A percentile compares a stretch with the other conserved stretches of the same genome.
These are phyloP conservation scores for Nannizzia gypsea DNA, from an alignment of 2,329 filamentous ascomycete species.

Conservation along the genomic window DNA sequence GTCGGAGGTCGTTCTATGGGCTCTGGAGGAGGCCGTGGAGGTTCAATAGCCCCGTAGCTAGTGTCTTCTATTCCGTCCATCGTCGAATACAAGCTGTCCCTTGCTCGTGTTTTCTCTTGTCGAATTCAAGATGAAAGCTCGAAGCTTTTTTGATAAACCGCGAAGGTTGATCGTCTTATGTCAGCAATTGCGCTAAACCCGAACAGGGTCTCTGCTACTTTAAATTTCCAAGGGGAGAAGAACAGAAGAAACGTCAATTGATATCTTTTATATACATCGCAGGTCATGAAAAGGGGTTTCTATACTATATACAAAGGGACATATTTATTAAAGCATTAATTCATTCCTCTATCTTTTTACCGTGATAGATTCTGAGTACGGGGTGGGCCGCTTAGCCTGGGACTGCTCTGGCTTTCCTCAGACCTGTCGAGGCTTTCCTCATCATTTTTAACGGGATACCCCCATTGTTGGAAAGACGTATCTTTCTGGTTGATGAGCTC, in stretches of 20 bases:
- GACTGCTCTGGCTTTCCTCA: not conserved
- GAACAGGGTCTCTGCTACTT: not conserved
- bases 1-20: constrained; percentile 27
- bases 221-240: not conserved
- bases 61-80: constrained; percentile 28
- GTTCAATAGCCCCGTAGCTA: constrained; percentile 16
- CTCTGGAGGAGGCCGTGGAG: constrained; percentile 28
- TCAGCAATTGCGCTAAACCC: not conserved
- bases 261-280: not conserved
- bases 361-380: not conserved
- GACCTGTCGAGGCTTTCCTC: not conserved
- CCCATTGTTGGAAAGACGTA: not conserved
- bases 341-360: not conserved
- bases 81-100: constrained; percentile 7
- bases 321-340: not conserved
- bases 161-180: not conserved
- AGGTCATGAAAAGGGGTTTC: not conserved
- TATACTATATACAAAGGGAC: not conserved
- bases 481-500: constrained; percentile 1
- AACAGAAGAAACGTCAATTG: not conserved
- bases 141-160: not conserved
- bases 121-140: not conserved
- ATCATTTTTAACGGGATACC: not conserved
- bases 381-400: not conserved
- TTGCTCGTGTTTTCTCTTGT: not conserved